A percentile compares a stretch with the other conserved stretches of the same genome.
phyloP scores from a whole-genome alignment of 176 grass and related monocot genomes.

The Leersia perrieri region DNA sequence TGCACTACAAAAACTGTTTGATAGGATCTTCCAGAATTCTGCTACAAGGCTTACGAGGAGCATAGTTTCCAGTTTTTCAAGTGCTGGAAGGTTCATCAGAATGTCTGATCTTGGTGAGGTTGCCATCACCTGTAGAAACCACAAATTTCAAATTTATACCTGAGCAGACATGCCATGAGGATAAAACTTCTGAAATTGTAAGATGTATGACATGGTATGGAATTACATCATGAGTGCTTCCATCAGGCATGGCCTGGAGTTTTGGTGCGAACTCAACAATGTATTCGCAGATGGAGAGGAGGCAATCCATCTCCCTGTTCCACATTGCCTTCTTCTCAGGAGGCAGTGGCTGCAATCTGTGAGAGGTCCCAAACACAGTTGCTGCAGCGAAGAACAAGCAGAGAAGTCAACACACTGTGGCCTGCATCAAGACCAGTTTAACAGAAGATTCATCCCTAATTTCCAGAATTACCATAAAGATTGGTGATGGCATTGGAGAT shows the following conservation, averaged over 20 bases:
- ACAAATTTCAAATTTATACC: constrained; percentile 1
- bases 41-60: constrained; percentile 48
- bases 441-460: neutral
- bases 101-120: constrained; percentile 88
- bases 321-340: constrained; percentile 87
- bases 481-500: constrained; percentile 98
- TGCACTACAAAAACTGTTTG: neutral
- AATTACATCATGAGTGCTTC: constrained; percentile 71
- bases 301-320: constrained; percentile 97
- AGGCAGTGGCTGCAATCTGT: constrained; percentile 64
- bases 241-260: constrained; percentile 70
- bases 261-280: constrained; percentile 77
- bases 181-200: neutral
- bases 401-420: neutral
- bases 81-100: constrained; percentile 85
- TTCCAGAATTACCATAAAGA: constrained; percentile 60
- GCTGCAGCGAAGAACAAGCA: constrained; percentile 43
- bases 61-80: constrained; percentile 93
- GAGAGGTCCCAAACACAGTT: constrained; percentile 83
- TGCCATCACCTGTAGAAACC: constrained; percentile 64
- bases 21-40: neutral
- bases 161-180: constrained; percentile 18
- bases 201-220: neutral
- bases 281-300: constrained; percentile 91
- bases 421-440: neutral